Evolutionary conservation across 371 early-diverging fungal genomes (phyloP).

Genomic region (Sporodiniella umbellata): DNA sequence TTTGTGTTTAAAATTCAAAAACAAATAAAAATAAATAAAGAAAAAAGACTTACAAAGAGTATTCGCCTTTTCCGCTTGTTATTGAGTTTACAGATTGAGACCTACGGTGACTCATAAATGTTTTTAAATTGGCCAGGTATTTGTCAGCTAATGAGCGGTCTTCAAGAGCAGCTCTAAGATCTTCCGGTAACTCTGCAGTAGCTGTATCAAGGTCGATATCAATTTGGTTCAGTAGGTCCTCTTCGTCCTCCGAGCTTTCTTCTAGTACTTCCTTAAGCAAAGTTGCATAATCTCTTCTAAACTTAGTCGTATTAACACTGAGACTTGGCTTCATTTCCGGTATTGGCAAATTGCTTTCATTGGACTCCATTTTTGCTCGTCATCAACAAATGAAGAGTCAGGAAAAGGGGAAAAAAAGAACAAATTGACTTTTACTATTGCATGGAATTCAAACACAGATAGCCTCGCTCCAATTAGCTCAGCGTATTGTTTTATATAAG

Average conservation of each 20-base stretch:
- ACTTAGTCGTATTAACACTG: slow-evolving; percentile 34
- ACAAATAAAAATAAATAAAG: no score
- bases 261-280: slow-evolving; percentile 59
- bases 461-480: no score
- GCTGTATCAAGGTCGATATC: slow-evolving; percentile 43
- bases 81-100: slow-evolving; percentile 39
- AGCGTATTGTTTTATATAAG: no score
- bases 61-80: slow-evolving; percentile 34
- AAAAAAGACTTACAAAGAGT: slow-evolving; percentile 32
- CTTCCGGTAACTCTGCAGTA: slow-evolving; percentile 48
- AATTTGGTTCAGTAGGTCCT: slow-evolving; percentile 19
- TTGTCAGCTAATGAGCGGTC: slow-evolving; percentile 46
- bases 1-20: no score
- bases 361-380: no score
- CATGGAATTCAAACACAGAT: no score
- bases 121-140: slow-evolving; percentile 45
- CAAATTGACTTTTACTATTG: no score
- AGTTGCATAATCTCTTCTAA: slow-evolving; percentile 55
- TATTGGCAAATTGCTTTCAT: no score
- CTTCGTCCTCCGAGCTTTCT: slow-evolving; percentile 36
- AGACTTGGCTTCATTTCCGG: slow-evolving; percentile 31
- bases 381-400: no score
- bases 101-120: slow-evolving; percentile 47
- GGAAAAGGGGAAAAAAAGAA: no score
- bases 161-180: slow-evolving; percentile 51